Base-by-base conservation (phyloP, 2,329 filamentous ascomycete genomes). In the Aspergillus tamarii region DNA sequence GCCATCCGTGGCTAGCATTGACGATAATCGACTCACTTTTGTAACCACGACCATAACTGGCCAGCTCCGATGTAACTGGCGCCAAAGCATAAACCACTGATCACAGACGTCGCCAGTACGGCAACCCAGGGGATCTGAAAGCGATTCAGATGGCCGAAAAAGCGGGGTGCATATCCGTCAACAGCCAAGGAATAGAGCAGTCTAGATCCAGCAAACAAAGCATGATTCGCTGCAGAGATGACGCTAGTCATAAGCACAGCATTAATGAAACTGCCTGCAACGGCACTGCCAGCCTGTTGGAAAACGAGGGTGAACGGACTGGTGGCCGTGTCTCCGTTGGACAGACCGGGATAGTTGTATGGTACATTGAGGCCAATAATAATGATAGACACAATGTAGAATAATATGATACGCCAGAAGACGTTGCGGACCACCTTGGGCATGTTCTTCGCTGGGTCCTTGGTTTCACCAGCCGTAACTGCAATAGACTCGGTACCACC, bases 381-480 rank as follows among this genome's bases (percentile, higher is more conserved):
- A 8, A 86, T 74, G 54, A 86, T 78, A 0, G 83, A 84, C 6
- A 82, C 74, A 57, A 84, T 76, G 67, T 84, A 84, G 74, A 87
- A 87, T 10, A 87, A 78, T 4, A 87, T 65, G 59, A 88, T 87
- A 6, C 87, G 84, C 85, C 85, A 89, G 70, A 89, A 89, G 45
- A 89, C 87, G 61, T 89, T 89, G 67, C 86, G 86, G 53, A 90
- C 85, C 3, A 89, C 88, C 3, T 83, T 82, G 1, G 88, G 88
- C 39, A 90, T 77, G 61, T 83, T 89, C 66, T 82, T 83, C 21
- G 85, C 82, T 0, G 88, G 88, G 67, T 89, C 82, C 67, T 85
- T 86, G 2, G 88, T 89, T 73, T 90, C 88, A 50, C 88, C 88
- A 1, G 88, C 88, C 0, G 88, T 89, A 62, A 90, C 87, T 57